phyloP scores from a whole-genome alignment of 2,329 filamentous ascomycete genomes.

The Phialocephala sp. region DNA sequence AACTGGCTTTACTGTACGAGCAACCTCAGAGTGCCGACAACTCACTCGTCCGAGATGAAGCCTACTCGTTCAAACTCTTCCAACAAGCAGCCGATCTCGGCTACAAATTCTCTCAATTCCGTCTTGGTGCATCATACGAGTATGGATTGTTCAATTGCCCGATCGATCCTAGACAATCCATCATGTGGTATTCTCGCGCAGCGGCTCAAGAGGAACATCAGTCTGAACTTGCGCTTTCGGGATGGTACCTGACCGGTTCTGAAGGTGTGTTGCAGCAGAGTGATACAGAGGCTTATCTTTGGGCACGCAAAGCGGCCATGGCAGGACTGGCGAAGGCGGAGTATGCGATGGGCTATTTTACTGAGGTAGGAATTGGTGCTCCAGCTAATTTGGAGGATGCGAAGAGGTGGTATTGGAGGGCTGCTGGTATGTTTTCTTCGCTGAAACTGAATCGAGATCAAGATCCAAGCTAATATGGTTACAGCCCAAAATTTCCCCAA shows the following conservation, averaged over 20 bases:
- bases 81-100: conserved; percentile 84
- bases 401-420: conserved; percentile 97
- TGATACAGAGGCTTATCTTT: conserved; percentile 95
- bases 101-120: conserved; percentile 94
- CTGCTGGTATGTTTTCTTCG: conserved; percentile 75
- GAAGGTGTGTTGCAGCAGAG: conserved; percentile 88
- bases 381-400: conserved; percentile 89
- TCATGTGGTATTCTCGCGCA: conserved; percentile 92
- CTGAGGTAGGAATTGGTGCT: conserved; percentile 91
- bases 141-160: conserved; percentile 84
- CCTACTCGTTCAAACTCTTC: conserved; percentile 82
- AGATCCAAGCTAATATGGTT: conserved; percentile 13
- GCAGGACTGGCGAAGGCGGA: conserved; percentile 91
- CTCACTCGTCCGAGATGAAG: conserved; percentile 77
- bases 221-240: conserved; percentile 80
- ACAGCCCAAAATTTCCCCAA: conserved; percentile 93
- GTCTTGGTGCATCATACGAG: conserved; percentile 86
- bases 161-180: conserved; percentile 83
- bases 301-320: conserved; percentile 91
- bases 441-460: neutral
- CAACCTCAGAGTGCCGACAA: conserved; percentile 61
- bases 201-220: conserved; percentile 95
- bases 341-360: conserved; percentile 98
- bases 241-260: conserved; percentile 94
- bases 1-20: conserved; percentile 74